Percentiles rank a stretch among this genome's conserved stretches.
Conservation (phyloP, 805 yeast species). For the Blastobotrys attinorum region DNA sequence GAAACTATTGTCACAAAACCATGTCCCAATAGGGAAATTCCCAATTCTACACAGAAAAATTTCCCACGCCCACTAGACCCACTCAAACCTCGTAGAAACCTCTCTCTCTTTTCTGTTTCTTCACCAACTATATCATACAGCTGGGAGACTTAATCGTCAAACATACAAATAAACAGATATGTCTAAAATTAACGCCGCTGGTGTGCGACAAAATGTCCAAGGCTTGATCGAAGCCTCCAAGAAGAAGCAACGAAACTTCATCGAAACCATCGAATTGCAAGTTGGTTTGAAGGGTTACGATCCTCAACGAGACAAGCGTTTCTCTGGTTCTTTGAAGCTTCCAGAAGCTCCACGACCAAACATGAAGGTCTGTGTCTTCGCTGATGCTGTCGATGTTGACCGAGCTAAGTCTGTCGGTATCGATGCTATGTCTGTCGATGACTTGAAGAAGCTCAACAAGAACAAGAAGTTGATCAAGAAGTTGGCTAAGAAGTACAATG, state of each 20-base stretch:
- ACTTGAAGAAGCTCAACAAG: slow-evolving; percentile 99
- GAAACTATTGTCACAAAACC: no score
- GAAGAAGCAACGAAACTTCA: slow-evolving; percentile 99
- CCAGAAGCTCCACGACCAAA: slow-evolving; percentile 99
- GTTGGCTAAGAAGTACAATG: slow-evolving; percentile 99
- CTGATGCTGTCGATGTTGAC: slow-evolving; percentile 99
- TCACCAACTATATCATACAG: slow-evolving; percentile 14
- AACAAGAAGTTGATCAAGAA: slow-evolving; percentile 99
- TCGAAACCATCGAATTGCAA: slow-evolving; percentile 99
- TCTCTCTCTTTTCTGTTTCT: background rate
- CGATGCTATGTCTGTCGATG: slow-evolving; percentile 99
- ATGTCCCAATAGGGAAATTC: background rate
- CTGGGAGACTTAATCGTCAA: background rate
- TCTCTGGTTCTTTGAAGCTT: slow-evolving; percentile 98
- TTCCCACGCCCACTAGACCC: background rate
- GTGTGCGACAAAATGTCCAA: slow-evolving; percentile 95
- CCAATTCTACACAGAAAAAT: background rate
- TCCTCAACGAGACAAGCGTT: slow-evolving; percentile 99
- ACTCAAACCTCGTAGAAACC: background rate
- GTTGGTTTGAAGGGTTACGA: slow-evolving; percentile 99
- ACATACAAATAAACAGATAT: slow-evolving; percentile 21
- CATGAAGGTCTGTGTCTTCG: slow-evolving; percentile 99
- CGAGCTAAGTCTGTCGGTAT: slow-evolving; percentile 99
- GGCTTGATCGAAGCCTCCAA: slow-evolving; percentile 82
- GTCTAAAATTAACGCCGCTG: slow-evolving; percentile 75